Percentiles rank a stretch among this genome's conserved stretches.
phyloP scores from a whole-genome alignment of 768 basidiomycete species.

The Amanita pallidorosea region DNA sequence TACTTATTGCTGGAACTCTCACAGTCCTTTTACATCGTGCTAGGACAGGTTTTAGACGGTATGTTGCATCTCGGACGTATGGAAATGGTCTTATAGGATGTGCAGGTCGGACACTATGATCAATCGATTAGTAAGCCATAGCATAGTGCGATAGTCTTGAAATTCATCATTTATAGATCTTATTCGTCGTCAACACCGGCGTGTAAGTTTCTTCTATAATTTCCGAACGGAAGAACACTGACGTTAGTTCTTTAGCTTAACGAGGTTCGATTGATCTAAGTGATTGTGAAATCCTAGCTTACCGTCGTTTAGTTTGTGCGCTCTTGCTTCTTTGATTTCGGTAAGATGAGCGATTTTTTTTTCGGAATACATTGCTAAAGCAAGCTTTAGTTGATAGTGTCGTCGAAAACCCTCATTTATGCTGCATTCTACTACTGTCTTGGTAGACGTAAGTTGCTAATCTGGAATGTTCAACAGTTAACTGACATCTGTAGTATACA shows the following conservation, averaged over 20 bases:
- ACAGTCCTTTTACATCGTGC: conserved; percentile 26
- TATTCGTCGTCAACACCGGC: conserved; percentile 34
- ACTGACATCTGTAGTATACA: conserved; percentile 30
- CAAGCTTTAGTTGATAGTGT: conserved; percentile 29
- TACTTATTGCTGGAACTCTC: conserved; percentile 30
- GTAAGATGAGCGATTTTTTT: conserved; percentile 16
- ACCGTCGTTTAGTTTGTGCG: conserved; percentile 29
- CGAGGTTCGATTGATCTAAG: conserved; percentile 17
- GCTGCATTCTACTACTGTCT: conserved; percentile 51
- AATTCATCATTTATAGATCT: conserved; percentile 17
- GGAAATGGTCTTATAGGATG: neutral
- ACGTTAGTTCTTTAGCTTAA: conserved; percentile 11
- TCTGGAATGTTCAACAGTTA: neutral
- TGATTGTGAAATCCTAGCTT: neutral
- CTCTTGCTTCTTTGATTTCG: conserved; percentile 41
- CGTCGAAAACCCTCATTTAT: conserved; percentile 40
- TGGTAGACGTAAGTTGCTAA: conserved; percentile 35
- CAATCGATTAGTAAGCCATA: conserved; percentile 22
- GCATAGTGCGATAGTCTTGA: neutral
- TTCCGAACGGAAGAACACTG: neutral
- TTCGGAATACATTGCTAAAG: neutral
- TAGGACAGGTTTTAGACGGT: conserved; percentile 35
- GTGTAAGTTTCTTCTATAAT: neutral
- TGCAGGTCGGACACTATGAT: conserved; percentile 34
- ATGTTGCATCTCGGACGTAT: neutral